Base-by-base conservation (phyloP, 2,329 filamentous ascomycete genomes). In the Davidsoniella eucalypti region DNA sequence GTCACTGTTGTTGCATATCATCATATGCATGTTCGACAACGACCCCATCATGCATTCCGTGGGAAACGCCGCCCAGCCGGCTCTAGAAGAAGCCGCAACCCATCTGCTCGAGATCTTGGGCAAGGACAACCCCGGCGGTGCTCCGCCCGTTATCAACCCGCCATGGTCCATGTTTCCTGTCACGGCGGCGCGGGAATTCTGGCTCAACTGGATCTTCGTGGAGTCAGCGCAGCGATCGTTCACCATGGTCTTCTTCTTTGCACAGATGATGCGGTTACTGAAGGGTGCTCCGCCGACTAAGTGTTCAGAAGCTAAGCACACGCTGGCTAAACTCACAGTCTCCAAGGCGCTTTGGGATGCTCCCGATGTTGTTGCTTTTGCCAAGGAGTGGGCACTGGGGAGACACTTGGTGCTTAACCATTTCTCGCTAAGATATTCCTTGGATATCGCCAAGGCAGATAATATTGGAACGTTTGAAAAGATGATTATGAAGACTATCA, bases 151-250 rank as follows among this genome's bases (percentile, higher is more conserved):
- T 7, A 45, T 37, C 23, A 43, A 18, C 25, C 33, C 26, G 18
- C 17, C 44, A 16, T 36, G 44, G 44, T 21, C 9, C 37, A 43
- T 63, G 14, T 61, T 61, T 51, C 61, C 67, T 0, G 56, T 73
- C 3, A 64, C 64, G 8, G 61, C 65, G 0, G 65, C 66, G 1
- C 64, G 62, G 16, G 55, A 62, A 0, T 71, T 71, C 42, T 78
- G 73, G 73, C 58, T 61, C 6, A 61, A 64, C 1, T 78, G 71
- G 70, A 60, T 73, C 2, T 62, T 75, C 17, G 65, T 73, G 9
- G 74, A 78, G 57, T 75, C 72, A 0, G 62, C 68, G 1, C 66
- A 73, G 2, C 68, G 74, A 14, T 77, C 73, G 0, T 61, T 71
- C 0, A 59, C 77, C 1, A 61, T 71, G 10, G 58, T 67, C 0